phyloP scores from a whole-genome alignment of 805 yeast species.

The Dipodascus albidus region DNA sequence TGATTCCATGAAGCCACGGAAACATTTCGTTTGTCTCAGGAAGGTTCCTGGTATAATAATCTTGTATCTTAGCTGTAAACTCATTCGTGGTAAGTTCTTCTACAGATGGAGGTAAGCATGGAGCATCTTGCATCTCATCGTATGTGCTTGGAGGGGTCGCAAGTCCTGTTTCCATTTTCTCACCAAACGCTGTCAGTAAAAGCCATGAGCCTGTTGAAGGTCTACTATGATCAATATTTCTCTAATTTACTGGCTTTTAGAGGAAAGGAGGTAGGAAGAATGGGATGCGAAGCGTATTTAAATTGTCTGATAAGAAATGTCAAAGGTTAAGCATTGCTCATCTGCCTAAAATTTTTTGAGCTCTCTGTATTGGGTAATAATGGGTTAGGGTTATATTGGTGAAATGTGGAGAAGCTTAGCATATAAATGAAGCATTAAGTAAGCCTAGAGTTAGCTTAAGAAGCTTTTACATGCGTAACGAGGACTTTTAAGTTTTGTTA shows the following conservation, averaged over 20 bases:
- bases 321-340: too few relatives aligned
- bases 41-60: neutral
- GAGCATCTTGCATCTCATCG: neutral
- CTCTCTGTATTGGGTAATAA: too few relatives aligned
- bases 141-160: constrained; percentile 1
- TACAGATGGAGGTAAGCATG: neutral
- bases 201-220: too few relatives aligned
- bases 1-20: neutral
- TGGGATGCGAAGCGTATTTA: neutral
- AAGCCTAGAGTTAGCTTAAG: neutral
- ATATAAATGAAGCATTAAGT: neutral
- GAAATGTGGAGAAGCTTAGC: neutral
- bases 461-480: too few relatives aligned
- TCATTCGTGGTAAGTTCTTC: neutral
- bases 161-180: neutral
- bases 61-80: neutral
- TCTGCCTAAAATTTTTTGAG: too few relatives aligned
- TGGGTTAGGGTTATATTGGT: neutral
- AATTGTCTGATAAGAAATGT: neutral
- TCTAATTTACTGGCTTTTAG: too few relatives aligned
- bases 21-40: neutral
- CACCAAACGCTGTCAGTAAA: too few relatives aligned
- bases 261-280: neutral
- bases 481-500: too few relatives aligned
- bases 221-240: too few relatives aligned